These are phyloP conservation scores for Polysphondylium violaceum DNA, from an alignment of 78 protist genomes.

Conservation along the genomic window DNA sequence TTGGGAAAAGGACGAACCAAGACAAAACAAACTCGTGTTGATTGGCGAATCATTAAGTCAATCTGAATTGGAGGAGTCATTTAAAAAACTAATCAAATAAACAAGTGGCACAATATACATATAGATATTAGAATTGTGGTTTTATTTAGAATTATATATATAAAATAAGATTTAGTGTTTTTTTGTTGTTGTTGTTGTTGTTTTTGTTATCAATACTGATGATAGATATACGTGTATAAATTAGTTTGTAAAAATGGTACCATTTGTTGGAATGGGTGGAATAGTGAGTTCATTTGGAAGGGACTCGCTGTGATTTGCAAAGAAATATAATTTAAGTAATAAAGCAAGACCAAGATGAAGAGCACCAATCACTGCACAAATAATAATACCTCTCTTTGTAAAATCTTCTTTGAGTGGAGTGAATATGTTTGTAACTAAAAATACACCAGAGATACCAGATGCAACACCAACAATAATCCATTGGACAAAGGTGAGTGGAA, in stretches of 20 bases:
- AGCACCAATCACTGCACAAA: constrained; percentile 52
- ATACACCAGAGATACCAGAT: constrained; percentile 31
- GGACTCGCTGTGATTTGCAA: constrained; percentile 37
- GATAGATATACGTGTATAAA: no score
- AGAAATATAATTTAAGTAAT: constrained; percentile 60
- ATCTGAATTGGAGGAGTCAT: constrained; percentile 5
- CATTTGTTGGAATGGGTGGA: no score
- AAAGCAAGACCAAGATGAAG: constrained; percentile 67
- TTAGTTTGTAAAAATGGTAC: no score
- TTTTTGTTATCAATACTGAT: no score
- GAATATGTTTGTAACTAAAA: constrained; percentile 72
- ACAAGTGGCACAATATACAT: background rate
- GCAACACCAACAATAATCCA: constrained; percentile 56
- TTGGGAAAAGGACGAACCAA: constrained; percentile 23
- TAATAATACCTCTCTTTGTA: constrained; percentile 66
- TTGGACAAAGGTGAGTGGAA: constrained; percentile 40
- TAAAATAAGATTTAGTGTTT: background rate
- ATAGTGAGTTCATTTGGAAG: no score
- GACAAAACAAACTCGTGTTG: constrained; percentile 32
- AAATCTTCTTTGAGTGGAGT: constrained; percentile 63
- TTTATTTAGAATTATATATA: background rate
- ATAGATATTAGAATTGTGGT: background rate
- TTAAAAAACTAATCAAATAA: background rate
- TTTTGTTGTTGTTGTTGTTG: background rate
- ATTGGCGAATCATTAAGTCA: constrained; percentile 55